Evolutionary conservation across 768 basidiomycete genomes (phyloP).

Genomic region (Serendipita sp.): DNA sequence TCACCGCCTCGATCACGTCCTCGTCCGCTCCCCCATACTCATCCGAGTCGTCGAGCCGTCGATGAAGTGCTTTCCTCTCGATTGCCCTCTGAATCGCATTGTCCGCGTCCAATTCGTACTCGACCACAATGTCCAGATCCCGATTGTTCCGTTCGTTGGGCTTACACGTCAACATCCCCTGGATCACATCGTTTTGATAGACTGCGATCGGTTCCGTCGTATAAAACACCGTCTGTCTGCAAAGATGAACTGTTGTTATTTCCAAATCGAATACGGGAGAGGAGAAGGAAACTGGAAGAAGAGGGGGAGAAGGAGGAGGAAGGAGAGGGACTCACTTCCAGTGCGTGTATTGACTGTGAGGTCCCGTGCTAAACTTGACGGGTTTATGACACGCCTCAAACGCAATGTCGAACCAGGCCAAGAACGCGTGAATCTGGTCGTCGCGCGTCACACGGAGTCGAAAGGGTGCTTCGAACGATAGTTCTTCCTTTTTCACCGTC

Average conservation of each 20-base stretch:
- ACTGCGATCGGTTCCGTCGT: conserved; percentile 65
- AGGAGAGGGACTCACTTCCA: conserved; percentile 74
- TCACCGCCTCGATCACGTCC: no score
- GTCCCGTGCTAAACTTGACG: conserved; percentile 91
- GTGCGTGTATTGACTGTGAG: conserved; percentile 91
- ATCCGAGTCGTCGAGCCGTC: no score
- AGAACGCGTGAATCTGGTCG: conserved; percentile 94
- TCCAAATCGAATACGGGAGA: no score
- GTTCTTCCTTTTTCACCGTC: conserved; percentile 89
- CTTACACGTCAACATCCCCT: conserved; percentile 56
- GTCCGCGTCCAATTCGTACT: conserved; percentile 40
- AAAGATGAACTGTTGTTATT: conserved; percentile 7
- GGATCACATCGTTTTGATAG: conserved; percentile 52
- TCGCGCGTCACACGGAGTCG: conserved; percentile 66
- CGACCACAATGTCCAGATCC: conserved; percentile 80
- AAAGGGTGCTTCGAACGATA: conserved; percentile 73
- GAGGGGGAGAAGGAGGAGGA: background rate
- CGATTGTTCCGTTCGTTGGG: conserved; percentile 90
- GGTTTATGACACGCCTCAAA: conserved; percentile 96
- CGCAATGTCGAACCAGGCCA: conserved; percentile 96
- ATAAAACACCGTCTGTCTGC: conserved; percentile 94
- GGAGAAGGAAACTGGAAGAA: background rate
- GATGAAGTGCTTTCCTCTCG: background rate
- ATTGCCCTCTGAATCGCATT: conserved; percentile 4
- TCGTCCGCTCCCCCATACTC: no score